Conservation (phyloP, 495 filamentous ascomycete genomes). For the Barbatosphaeria neglecta region DNA sequence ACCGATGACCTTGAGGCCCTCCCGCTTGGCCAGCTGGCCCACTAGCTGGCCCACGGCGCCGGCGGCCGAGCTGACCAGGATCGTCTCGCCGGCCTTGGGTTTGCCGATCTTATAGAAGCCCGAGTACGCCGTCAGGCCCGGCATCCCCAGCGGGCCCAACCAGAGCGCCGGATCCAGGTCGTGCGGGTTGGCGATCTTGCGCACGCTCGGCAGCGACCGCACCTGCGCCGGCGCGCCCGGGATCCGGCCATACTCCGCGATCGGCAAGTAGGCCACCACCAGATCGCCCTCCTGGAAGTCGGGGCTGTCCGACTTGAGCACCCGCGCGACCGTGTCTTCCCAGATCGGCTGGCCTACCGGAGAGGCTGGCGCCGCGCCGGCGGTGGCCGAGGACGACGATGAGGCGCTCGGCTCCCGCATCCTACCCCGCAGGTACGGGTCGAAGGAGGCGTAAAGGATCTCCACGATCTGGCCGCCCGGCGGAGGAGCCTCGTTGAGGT, state of each 20-base stretch:
- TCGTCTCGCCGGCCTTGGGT: slow-evolving; percentile 81
- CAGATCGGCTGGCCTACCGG: slow-evolving; percentile 43
- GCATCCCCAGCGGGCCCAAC: slow-evolving; percentile 74
- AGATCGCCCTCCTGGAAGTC: slow-evolving; percentile 57
- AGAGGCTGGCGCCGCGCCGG: slow-evolving; percentile 49
- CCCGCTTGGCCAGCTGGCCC: slow-evolving; percentile 75
- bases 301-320: slow-evolving; percentile 52
- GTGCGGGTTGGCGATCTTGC: slow-evolving; percentile 47
- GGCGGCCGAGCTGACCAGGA: slow-evolving; percentile 72
- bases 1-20: slow-evolving; percentile 77
- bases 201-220: slow-evolving; percentile 16
- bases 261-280: slow-evolving; percentile 44
- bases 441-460: slow-evolving; percentile 69
- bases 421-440: slow-evolving; percentile 78
- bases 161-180: slow-evolving; percentile 53
- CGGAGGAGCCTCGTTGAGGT: slow-evolving; percentile 51
- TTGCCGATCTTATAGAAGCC: slow-evolving; percentile 72
- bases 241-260: slow-evolving; percentile 47
- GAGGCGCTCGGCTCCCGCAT: slow-evolving; percentile 38
- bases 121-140: slow-evolving; percentile 73
- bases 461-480: slow-evolving; percentile 58
- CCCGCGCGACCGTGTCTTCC: slow-evolving; percentile 45
- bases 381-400: too few species aligned
- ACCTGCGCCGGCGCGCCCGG: slow-evolving; percentile 15
- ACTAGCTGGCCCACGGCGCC: slow-evolving; percentile 80